A percentile compares a stretch with the other conserved stretches of the same genome.
Evolutionary conservation across 192 early-diverging fungal genomes (phyloP).

Genomic region (Helicostylum pulchrum): DNA sequence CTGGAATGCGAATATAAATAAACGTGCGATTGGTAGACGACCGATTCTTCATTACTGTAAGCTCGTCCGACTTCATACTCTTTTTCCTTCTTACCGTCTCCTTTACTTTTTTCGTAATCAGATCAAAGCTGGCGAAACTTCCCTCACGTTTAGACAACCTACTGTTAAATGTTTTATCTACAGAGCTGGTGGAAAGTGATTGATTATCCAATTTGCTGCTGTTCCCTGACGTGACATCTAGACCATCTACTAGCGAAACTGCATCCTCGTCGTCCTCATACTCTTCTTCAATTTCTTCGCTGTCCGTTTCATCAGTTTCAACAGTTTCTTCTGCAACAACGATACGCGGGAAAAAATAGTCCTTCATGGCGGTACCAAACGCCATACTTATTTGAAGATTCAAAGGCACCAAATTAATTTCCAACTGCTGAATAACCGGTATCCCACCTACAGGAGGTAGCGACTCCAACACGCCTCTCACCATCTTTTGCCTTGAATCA

Average conservation of each 20-base stretch:
- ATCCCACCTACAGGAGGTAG: constrained; percentile 88
- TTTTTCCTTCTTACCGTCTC: not conserved
- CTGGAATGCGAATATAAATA: constrained; percentile 84
- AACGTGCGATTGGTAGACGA: constrained; percentile 86
- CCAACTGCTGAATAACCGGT: constrained; percentile 82
- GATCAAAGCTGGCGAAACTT: constrained; percentile 2
- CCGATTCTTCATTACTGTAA: constrained; percentile 79
- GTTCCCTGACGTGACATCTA: too few relatives aligned
- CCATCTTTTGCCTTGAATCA: constrained; percentile 81
- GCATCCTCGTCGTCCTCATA: not conserved
- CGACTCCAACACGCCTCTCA: constrained; percentile 70
- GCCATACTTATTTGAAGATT: constrained; percentile 81
- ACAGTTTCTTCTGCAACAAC: not conserved
- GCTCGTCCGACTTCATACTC: constrained; percentile 36
- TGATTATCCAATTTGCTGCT: too few relatives aligned
- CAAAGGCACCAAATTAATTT: constrained; percentile 77
- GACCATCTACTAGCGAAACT: not conserved
- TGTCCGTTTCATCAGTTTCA: not conserved
- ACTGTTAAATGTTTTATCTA: not conserved
- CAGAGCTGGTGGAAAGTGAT: not conserved
- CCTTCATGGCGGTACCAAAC: constrained; percentile 68
- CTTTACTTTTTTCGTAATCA: constrained; percentile 4
- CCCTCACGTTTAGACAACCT: not conserved
- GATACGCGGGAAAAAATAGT: constrained; percentile 70
- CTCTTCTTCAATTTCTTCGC: not conserved